Base-by-base conservation (phyloP, 1,284 basidiomycete species). In the Tremellales sp. region DNA sequence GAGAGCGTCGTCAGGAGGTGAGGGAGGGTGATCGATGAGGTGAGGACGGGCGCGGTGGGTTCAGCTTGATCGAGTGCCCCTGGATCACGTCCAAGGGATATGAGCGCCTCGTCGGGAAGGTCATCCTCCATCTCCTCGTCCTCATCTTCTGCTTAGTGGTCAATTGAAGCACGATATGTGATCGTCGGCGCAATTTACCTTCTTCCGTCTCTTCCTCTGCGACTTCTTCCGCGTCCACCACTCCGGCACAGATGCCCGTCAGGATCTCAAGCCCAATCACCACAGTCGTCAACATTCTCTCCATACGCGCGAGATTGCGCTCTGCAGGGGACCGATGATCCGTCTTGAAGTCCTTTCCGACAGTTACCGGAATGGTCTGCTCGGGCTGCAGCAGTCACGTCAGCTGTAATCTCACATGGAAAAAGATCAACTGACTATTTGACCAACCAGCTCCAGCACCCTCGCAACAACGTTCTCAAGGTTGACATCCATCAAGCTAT, bases 241-340 rank as follows among this genome's bases (percentile, higher is more conserved):
- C 72, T 9, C 84, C 86, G n/a, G 88, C 89, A 64, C 87, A 93
- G n/a, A 81, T 77, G 26, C 84, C 84, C 0, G 88, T 92, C 55
- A 94, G 71, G 43, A 94, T 81, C 72, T 95, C 91, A 27, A 95
- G 76, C 16, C 85, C 81, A 28, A 91, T 77, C 53, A 86, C 83
- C 7, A 88, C 77, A 3, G 86, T 85, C 52, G 83, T 79, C 43
- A 94, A 70, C 50, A 75, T 80, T 12, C 77, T 74, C 70, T 95
- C 91, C 32, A 90, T 74, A n/a, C 75, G 73, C 50, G 86, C 84
- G 5, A 94, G 77, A 61, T 84, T 81, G 13, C 80, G 51, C 61
- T 90, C 85, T 6, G 77, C 77, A 0, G 76, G 63, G 3, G 84
- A 79, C 63, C 80, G 84, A 68, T 92, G 83, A 64, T 92, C 73